Evolutionary conservation across 106 monocot species (phyloP).

Genomic region (Allium cepa): DNA sequence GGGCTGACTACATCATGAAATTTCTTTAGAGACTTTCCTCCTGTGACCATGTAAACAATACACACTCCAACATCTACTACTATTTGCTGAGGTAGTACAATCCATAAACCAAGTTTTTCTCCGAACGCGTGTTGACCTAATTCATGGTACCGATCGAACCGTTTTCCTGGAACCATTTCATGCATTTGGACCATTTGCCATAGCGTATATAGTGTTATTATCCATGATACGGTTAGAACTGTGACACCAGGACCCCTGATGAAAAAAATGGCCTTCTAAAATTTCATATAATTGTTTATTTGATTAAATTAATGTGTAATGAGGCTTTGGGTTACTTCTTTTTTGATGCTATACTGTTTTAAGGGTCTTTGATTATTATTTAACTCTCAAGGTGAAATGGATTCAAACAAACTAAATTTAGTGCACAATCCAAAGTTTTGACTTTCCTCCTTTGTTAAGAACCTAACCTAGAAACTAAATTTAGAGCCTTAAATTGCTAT

Average conservation of each 20-base stretch:
- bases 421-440: no score
- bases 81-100: conserved; percentile 14
- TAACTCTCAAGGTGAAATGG: neutral
- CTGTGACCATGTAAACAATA: conserved; percentile 19
- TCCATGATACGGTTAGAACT: conserved; percentile 4
- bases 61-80: conserved; percentile 8
- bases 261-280: neutral
- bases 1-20: conserved; percentile 14
- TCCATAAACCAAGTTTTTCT: conserved; percentile 18
- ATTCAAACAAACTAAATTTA: neutral
- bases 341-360: neutral
- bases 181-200: conserved; percentile 16
- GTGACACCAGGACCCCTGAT: conserved; percentile 14
- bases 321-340: neutral
- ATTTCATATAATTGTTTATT: neutral
- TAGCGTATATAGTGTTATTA: conserved; percentile 8
- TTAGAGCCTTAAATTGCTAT: no score
- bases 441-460: no score
- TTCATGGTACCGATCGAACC: conserved; percentile 21
- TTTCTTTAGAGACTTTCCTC: conserved; percentile 15
- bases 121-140: conserved; percentile 17
- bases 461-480: no score
- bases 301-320: neutral
- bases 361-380: neutral
- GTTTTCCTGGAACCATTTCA: conserved; percentile 16